Percentiles rank a stretch among this genome's conserved stretches.
These are phyloP conservation scores for Exophiala calicioides DNA, from an alignment of 2,329 filamentous ascomycete genomes.

Conservation along the genomic window DNA sequence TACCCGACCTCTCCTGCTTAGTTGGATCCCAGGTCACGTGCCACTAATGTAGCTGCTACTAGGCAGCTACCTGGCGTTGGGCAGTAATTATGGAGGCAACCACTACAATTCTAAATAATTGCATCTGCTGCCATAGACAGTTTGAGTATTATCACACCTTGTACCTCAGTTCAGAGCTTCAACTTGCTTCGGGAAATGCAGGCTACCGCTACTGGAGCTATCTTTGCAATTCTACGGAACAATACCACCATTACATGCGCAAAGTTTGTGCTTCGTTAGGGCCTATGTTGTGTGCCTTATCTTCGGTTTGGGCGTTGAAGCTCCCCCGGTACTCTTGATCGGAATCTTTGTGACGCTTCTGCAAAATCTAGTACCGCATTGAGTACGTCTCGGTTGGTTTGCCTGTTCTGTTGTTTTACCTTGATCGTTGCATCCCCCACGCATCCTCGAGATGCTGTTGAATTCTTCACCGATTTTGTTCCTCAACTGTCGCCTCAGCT, in stretches of 20 bases:
- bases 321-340: not conserved
- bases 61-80: no score
- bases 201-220: not conserved
- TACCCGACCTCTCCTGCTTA: no score
- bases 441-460: constrained; percentile 29
- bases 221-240: not conserved
- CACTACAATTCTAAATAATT: no score
- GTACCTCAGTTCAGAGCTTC: no score
- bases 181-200: not conserved
- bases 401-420: constrained; percentile 10
- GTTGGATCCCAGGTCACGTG: no score
- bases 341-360: not conserved
- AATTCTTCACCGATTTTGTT: constrained; percentile 28
- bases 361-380: not conserved
- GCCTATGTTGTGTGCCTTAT: not conserved
- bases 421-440: constrained; percentile 28
- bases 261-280: not conserved
- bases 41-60: no score
- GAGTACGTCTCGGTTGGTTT: not conserved
- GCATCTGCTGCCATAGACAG: no score
- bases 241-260: not conserved
- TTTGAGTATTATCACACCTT: no score
- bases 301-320: constrained; percentile 1
- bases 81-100: no score
- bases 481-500: constrained; percentile 9